Evolutionary conservation across 306 rosid genomes (phyloP).

Genomic region (Quercus aquifolioides): DNA sequence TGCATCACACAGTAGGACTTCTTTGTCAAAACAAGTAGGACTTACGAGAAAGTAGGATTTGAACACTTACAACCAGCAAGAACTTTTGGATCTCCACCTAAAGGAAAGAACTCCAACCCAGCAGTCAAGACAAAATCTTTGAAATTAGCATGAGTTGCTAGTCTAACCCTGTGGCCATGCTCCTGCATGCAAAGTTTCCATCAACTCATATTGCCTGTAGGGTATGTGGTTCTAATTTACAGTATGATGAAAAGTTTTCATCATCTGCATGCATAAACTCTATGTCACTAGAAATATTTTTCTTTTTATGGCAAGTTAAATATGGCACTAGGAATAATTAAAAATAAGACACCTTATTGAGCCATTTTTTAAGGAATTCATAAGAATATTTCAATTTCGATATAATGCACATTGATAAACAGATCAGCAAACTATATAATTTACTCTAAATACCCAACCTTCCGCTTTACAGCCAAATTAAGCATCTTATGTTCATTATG

Average conservation of each 20-base stretch:
- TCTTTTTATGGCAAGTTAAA: no score
- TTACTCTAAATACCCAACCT: neutral
- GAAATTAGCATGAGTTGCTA: conserved; percentile 90
- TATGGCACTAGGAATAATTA: neutral
- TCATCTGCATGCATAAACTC: neutral
- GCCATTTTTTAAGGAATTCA: neutral
- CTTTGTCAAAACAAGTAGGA: conserved; percentile 9
- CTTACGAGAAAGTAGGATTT: conserved; percentile 18
- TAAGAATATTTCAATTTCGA: neutral
- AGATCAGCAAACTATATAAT: neutral
- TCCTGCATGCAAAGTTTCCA: conserved; percentile 56
- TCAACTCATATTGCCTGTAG: conserved; percentile 19
- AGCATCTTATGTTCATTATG: neutral
- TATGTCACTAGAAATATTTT: neutral
- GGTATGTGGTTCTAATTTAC: neutral
- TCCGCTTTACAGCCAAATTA: neutral
- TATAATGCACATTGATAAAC: neutral
- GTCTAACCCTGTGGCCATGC: conserved; percentile 86
- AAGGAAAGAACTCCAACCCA: conserved; percentile 90
- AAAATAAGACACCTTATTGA: neutral
- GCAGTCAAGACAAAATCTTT: conserved; percentile 78
- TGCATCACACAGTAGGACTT: neutral
- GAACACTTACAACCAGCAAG: conserved; percentile 92
- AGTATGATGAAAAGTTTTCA: neutral
- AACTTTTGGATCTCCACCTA: conserved; percentile 98